Evolutionary conservation across 345 rosid species (phyloP), one percentile per base, ranked within the genome.

Genomic region (Cochlearia excelsa): DNA sequence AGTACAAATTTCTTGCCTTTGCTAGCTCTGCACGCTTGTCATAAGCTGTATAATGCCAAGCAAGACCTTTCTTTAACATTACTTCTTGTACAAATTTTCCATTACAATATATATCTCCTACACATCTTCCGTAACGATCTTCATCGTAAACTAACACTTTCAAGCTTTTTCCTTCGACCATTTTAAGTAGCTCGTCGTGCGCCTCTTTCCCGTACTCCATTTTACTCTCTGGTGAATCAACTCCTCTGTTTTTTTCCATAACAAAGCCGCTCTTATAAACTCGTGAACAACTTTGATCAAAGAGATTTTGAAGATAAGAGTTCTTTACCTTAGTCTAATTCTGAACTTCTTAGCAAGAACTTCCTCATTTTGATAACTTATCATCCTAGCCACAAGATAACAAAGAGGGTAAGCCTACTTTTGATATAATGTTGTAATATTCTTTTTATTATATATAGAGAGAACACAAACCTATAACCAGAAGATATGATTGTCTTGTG

Each of bases 201-300:
- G 98, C 84, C 65, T 92, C 86, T 43, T 82, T 56, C 34, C 98
- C 97, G 31, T 68, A 84, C 0, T 87, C 86, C 97, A 92, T 88
- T 55, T 51, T 39, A 52, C 84, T 75, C 71, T 86, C 90, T 1
- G 91, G 98, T 59, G 98, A 81, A 78, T 92, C 98, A 51, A 88
- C 86, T 55, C 97, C 98, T 62, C 95, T 92, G 74, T 51, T 57
- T 55, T 38, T 63, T 65, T 71, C 53, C 53, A 44, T 63, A 26
- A 2, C 26, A 42, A 57, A 26, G 0, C 7, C 44, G 11, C 35
- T 69, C n/a, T 37, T 39, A 7, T 37, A 5, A 44, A 9, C 53
- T 43, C 33, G 38, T 39, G 33, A 16, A 61, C 9, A 69, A 4
- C 27, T 16, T 59, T 51, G 9, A 9, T 51, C 34, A n/a, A 26